Percentiles rank a stretch among this genome's conserved stretches.
Evolutionary conservation across 2,329 filamentous ascomycete genomes (phyloP).

Genomic region (Fusarium proliferatum): DNA sequence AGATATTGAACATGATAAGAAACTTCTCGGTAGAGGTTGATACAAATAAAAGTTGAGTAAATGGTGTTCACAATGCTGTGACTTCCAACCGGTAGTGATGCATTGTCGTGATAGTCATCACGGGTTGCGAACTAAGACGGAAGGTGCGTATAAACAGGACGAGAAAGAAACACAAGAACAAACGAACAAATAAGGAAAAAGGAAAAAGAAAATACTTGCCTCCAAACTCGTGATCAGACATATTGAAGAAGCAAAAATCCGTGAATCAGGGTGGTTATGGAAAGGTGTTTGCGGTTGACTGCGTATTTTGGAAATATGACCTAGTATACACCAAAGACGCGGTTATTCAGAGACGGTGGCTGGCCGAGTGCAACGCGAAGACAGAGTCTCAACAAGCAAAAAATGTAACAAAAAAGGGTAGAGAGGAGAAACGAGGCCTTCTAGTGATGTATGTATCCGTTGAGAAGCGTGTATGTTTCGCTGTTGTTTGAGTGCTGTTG

Average conservation of each 20-base stretch:
- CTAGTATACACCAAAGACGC: constrained; percentile 33
- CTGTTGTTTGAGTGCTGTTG: constrained; percentile 6
- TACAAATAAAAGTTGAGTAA: constrained; percentile 3
- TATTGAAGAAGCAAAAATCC: constrained; percentile 46
- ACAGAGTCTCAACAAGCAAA: not conserved
- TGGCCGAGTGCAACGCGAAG: constrained; percentile 21
- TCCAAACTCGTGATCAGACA: constrained; percentile 76
- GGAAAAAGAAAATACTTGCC: constrained; percentile 57
- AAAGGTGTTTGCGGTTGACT: constrained; percentile 17
- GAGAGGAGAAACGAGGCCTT: not conserved
- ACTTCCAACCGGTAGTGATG: constrained; percentile 18
- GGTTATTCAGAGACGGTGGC: constrained; percentile 17
- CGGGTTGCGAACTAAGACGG: not conserved
- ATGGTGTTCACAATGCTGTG: not conserved
- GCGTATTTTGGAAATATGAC: not conserved
- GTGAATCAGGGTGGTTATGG: constrained; percentile 3
- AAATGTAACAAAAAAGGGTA: not conserved
- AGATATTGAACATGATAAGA: not conserved
- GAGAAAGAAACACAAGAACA: not conserved
- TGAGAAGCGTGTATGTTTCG: constrained; percentile 5
- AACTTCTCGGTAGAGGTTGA: not conserved
- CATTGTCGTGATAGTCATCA: constrained; percentile 21
- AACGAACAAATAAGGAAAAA: constrained; percentile 19
- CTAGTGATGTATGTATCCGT: not conserved
- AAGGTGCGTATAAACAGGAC: not conserved